Evolutionary conservation across 768 basidiomycete genomes (phyloP).

Genomic region (Amanita jacksonii): DNA sequence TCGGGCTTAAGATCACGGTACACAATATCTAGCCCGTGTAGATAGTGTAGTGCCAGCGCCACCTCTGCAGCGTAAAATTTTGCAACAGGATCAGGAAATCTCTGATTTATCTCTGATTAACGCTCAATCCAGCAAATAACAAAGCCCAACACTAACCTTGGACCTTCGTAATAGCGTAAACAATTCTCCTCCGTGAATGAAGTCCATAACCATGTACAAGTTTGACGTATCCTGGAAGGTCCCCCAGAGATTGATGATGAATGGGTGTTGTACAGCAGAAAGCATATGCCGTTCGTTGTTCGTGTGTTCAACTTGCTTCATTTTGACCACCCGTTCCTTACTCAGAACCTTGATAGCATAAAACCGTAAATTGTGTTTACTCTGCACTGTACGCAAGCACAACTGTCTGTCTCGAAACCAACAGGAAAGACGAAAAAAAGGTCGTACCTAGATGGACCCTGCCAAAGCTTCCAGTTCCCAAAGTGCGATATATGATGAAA

Average conservation of each 20-base stretch:
- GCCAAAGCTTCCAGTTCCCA: slow-evolving; percentile 96
- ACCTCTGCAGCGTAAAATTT: slow-evolving; percentile 98
- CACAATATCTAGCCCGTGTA: slow-evolving; percentile 82
- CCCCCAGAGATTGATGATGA: slow-evolving; percentile 96
- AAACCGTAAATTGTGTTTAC: slow-evolving; percentile 90
- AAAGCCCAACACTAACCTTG: slow-evolving; percentile 44
- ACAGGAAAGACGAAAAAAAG: background rate
- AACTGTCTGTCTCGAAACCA: slow-evolving; percentile 7
- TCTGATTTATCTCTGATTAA: slow-evolving; percentile 31
- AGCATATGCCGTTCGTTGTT: slow-evolving; percentile 91
- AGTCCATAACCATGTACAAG: slow-evolving; percentile 98
- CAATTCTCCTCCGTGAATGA: slow-evolving; percentile 92
- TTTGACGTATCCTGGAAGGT: slow-evolving; percentile 87
- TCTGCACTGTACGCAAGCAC: slow-evolving; percentile 48
- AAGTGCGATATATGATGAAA: slow-evolving; percentile 71
- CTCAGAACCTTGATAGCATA: slow-evolving; percentile 93
- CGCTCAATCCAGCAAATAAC: slow-evolving; percentile 7
- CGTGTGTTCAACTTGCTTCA: slow-evolving; percentile 96
- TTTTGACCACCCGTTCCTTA: slow-evolving; percentile 85
- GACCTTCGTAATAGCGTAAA: slow-evolving; percentile 90
- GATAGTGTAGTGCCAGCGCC: slow-evolving; percentile 82
- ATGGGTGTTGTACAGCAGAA: slow-evolving; percentile 77
- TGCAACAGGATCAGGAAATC: slow-evolving; percentile 95
- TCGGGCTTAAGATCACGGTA: slow-evolving; percentile 98
- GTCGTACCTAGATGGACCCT: slow-evolving; percentile 79